Percentiles rank a stretch among this genome's conserved stretches.
These are phyloP conservation scores for Gorgonomyces haynaldii DNA, from an alignment of 192 early-diverging fungal species.

Conservation along the genomic window DNA sequence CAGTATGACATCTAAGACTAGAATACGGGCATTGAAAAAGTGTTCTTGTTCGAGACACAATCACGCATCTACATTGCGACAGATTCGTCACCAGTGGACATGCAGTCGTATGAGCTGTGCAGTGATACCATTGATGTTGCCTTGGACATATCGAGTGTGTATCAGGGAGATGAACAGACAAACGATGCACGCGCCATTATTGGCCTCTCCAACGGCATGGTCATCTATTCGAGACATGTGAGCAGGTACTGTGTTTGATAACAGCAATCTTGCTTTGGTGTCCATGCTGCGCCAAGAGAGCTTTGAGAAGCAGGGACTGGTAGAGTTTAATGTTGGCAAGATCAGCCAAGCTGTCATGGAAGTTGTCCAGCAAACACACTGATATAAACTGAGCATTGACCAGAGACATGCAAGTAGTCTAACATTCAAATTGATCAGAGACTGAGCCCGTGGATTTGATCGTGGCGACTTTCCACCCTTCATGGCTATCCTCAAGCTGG, in stretches of 20 bases:
- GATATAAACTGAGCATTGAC: too few species aligned
- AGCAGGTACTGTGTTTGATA: conserved; percentile 40
- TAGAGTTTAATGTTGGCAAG: conserved; percentile 79
- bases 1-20: conserved; percentile 48
- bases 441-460: too few species aligned
- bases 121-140: conserved; percentile 91
- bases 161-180: conserved; percentile 18
- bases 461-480: too few species aligned
- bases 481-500: too few species aligned
- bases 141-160: conserved; percentile 70
- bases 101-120: conserved; percentile 80
- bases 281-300: conserved; percentile 69
- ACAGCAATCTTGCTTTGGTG: conserved; percentile 61
- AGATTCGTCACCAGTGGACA: conserved; percentile 69
- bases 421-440: background rate
- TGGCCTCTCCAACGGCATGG: conserved; percentile 64
- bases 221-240: conserved; percentile 64
- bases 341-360: conserved; percentile 71
- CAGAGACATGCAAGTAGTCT: too few species aligned
- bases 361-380: conserved; percentile 56
- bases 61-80: conserved; percentile 93
- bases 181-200: conserved; percentile 56
- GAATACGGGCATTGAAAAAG: conserved; percentile 94
- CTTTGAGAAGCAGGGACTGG: conserved; percentile 70
- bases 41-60: conserved; percentile 79